A percentile compares a stretch with the other conserved stretches of the same genome.
phyloP scores from a whole-genome alignment of 768 basidiomycete genomes.

The Boletus pseudo-olivaceus region DNA sequence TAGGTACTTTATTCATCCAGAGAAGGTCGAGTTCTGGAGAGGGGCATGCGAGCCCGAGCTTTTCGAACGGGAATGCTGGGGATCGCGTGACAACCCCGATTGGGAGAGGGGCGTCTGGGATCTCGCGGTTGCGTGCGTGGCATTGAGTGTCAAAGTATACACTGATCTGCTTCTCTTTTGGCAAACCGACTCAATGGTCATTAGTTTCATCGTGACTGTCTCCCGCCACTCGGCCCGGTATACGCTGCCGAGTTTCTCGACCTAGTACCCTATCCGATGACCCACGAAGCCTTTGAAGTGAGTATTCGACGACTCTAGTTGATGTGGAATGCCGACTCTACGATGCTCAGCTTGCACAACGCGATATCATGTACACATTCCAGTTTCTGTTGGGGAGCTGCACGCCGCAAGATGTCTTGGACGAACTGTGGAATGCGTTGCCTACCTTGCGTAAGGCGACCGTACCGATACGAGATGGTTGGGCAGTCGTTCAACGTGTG shows the following conservation, averaged over 20 bases:
- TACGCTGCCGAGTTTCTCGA: constrained; percentile 47
- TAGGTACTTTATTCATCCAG: constrained; percentile 48
- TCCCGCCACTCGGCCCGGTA: constrained; percentile 53
- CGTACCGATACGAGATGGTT: constrained; percentile 34
- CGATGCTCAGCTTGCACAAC: constrained; percentile 46
- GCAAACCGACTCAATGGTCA: background rate
- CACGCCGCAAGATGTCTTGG: constrained; percentile 47
- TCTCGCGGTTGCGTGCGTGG: constrained; percentile 53
- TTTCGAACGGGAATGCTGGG: background rate
- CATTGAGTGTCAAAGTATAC: constrained; percentile 58
- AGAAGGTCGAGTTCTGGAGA: constrained; percentile 14
- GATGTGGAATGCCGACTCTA: background rate
- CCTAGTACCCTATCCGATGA: constrained; percentile 46
- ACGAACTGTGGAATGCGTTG: constrained; percentile 56
- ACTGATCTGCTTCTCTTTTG: background rate
- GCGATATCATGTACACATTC: constrained; percentile 49
- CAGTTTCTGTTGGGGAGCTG: constrained; percentile 50
- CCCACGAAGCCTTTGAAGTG: constrained; percentile 55
- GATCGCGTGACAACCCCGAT: background rate
- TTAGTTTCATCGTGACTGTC: constrained; percentile 63
- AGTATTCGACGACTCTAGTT: background rate
- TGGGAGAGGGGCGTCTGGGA: constrained; percentile 49
- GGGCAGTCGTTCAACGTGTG: constrained; percentile 43
- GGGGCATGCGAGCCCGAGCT: background rate
- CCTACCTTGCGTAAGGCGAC: constrained; percentile 48